Conservation (phyloP, 176 grass and related monocot genomes). For the Aegilops longissima region DNA sequence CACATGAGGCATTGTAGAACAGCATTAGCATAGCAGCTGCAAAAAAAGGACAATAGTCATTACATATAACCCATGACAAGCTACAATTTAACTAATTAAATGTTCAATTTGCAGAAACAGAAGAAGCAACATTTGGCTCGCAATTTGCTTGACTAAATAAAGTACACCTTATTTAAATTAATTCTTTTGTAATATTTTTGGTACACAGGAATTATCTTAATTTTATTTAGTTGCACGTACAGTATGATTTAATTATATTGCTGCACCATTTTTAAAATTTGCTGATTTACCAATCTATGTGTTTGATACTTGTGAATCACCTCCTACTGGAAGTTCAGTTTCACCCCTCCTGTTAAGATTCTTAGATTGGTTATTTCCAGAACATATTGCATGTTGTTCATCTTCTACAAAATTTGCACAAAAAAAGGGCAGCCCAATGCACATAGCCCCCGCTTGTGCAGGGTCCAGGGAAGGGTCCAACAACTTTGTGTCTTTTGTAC, state of each 20-base stretch:
- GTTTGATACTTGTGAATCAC: not conserved
- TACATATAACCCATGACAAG: slow-evolving; percentile 27
- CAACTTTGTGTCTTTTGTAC: too few relatives aligned
- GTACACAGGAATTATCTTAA: not conserved
- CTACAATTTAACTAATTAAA: slow-evolving; percentile 8
- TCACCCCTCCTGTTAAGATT: slow-evolving; percentile 3
- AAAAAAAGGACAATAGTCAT: slow-evolving; percentile 27
- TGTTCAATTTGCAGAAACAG: not conserved
- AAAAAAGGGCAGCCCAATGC: too few relatives aligned
- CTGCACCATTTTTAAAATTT: not conserved
- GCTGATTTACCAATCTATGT: not conserved
- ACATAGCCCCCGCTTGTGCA: too few relatives aligned
- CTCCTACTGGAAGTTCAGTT: not conserved
- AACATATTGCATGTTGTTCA: slow-evolving; percentile 15
- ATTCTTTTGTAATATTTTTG: not conserved
- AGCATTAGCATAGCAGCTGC: slow-evolving; percentile 99
- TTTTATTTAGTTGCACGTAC: not conserved
- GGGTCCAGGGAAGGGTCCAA: too few relatives aligned
- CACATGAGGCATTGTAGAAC: slow-evolving; percentile 96
- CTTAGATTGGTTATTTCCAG: not conserved
- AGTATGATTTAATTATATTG: slow-evolving; percentile 15
- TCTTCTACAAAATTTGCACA: not conserved
- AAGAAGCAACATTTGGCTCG: not conserved
- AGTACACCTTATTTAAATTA: not conserved
- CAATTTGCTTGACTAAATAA: slow-evolving; percentile 18